These are phyloP conservation scores for Pseudocercospora eumusae DNA, from an alignment of 2,329 filamentous ascomycete genomes.

Conservation along the genomic window DNA sequence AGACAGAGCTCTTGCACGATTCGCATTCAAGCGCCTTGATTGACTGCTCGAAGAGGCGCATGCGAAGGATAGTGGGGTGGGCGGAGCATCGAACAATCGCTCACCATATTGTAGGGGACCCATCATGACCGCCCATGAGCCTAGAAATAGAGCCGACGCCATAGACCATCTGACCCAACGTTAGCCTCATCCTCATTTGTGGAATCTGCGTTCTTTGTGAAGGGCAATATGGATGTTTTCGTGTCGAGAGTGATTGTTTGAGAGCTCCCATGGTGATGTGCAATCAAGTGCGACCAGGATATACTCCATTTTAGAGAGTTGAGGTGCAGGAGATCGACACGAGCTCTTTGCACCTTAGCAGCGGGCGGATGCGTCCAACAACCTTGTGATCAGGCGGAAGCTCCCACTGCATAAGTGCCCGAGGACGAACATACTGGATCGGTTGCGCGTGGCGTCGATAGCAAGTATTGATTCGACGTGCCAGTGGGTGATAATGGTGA, in stretches of 20 bases:
- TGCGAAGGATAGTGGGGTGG: conserved; percentile 18
- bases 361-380: conserved; percentile 31
- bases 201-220: conserved; percentile 10
- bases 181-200: conserved; percentile 41
- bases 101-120: conserved; percentile 75
- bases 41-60: conserved; percentile 23
- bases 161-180: conserved; percentile 77
- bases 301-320: conserved; percentile 16
- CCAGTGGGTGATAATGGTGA: conserved; percentile 20
- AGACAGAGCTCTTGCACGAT: conserved; percentile 17
- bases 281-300: conserved; percentile 16
- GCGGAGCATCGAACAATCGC: conserved; percentile 31
- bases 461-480: conserved; percentile 24
- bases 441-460: conserved; percentile 33
- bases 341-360: conserved; percentile 26
- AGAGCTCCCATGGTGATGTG: conserved; percentile 10
- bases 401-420: conserved; percentile 38
- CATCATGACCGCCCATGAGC: conserved; percentile 93
- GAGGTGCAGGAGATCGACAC: conserved; percentile 29
- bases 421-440: conserved; percentile 28
- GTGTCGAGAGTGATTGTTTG: conserved; percentile 11
- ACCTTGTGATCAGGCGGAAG: conserved; percentile 39
- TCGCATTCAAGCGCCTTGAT: conserved; percentile 20
- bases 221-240: conserved; percentile 8
- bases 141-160: conserved; percentile 84